Conservation (phyloP, 805 yeast species). For the Candida silvicultrix region DNA sequence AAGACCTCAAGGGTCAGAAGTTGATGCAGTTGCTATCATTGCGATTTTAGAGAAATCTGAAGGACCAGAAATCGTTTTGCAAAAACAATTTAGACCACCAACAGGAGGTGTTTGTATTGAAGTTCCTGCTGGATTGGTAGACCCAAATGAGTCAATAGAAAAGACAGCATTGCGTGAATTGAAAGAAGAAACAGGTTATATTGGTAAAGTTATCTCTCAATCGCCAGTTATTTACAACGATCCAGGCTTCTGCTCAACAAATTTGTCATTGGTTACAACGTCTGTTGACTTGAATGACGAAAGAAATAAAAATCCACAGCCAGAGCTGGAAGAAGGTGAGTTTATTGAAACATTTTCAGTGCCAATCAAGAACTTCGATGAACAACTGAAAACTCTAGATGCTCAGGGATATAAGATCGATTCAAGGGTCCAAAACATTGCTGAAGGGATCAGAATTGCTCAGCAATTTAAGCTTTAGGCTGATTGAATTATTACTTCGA, state of each 20-base stretch:
- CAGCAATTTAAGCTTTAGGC: conserved; percentile 22
- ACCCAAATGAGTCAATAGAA: conserved; percentile 71
- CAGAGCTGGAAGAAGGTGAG: conserved; percentile 84
- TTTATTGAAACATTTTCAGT: conserved; percentile 84
- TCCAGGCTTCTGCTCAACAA: conserved; percentile 90
- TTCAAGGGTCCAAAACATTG: conserved; percentile 81
- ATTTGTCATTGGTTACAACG: conserved; percentile 71
- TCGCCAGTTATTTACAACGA: conserved; percentile 58
- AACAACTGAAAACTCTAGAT: conserved; percentile 43
- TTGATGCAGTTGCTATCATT: conserved; percentile 90
- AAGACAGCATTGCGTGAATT: conserved; percentile 83
- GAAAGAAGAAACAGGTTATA: conserved; percentile 88
- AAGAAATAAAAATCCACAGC: conserved; percentile 61
- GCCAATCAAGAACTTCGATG: conserved; percentile 54
- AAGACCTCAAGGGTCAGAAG: conserved; percentile 28
- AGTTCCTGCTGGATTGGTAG: conserved; percentile 93
- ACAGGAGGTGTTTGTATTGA: conserved; percentile 84
- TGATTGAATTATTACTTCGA: background rate
- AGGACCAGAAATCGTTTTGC: conserved; percentile 50
- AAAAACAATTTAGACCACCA: conserved; percentile 93
- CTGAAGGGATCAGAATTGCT: conserved; percentile 70
- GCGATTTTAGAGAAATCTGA: conserved; percentile 54
- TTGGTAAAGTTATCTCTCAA: conserved; percentile 50
- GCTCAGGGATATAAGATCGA: conserved; percentile 73
- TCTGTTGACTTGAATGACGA: conserved; percentile 64